Conservation (phyloP, 2,329 filamentous ascomycete genomes). For the Alternaria atra region DNA sequence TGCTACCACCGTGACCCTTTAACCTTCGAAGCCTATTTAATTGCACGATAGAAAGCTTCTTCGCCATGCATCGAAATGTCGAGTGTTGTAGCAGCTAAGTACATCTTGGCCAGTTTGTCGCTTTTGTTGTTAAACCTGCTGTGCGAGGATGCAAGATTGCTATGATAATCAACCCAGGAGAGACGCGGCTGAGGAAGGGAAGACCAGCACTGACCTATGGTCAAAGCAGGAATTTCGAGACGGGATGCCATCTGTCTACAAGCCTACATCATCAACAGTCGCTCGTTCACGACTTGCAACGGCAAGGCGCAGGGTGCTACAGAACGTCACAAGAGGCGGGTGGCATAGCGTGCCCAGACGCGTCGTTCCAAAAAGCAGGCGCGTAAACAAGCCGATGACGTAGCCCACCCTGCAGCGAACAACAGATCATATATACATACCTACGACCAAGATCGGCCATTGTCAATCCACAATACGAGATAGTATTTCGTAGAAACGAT, state of each 20-base stretch:
- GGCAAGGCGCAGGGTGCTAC: background rate
- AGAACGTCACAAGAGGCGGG: background rate
- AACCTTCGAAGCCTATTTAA: background rate
- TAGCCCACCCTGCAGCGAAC: conserved; percentile 18
- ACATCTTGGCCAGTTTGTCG: too few species aligned
- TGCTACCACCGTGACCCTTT: background rate
- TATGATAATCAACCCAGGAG: background rate
- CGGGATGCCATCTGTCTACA: background rate
- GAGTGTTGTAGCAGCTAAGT: too few species aligned
- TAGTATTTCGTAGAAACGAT: background rate
- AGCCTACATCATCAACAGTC: background rate
- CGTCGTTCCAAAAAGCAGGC: conserved; percentile 16
- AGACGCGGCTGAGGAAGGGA: background rate
- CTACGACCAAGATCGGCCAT: background rate
- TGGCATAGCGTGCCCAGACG: conserved; percentile 3
- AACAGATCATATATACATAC: conserved; percentile 14
- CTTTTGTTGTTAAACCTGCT: too few species aligned
- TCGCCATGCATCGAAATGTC: background rate
- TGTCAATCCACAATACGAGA: background rate
- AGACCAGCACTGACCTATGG: background rate
- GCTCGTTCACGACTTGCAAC: background rate
- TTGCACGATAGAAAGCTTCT: background rate
- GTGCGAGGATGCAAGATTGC: too few species aligned
- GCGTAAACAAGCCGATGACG: conserved; percentile 24
- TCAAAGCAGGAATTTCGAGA: background rate